Base-by-base conservation (phyloP, 331 rosid genomes). In the Pyrus hybrid region DNA sequence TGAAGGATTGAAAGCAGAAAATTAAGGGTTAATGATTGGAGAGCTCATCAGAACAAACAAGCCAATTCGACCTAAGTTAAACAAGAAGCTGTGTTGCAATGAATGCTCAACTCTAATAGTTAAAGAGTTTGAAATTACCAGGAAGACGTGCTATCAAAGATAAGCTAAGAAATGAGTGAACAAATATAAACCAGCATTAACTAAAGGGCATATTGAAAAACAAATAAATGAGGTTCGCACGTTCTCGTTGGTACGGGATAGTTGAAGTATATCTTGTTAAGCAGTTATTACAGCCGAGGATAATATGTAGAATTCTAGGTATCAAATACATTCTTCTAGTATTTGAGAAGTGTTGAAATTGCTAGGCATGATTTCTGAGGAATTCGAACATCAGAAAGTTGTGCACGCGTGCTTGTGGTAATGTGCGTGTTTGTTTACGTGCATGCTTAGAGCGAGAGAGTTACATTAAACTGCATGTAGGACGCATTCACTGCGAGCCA, bases 401-500 rank as follows among this genome's bases (percentile, higher is more conserved):
- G n/a, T 13, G 32, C 18, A 18, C 16, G 65, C 16, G 2, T 25
- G 33, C 30, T 23, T 61, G 66, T 23, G 32, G 0, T 8, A 25
- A 25, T 61, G 33, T 65, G 47, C 43, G 1, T 8, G 35, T 16
- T 29, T 21, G 16, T 9, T 7, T 21, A 11, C 1, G 26, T 9
- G 28, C 17, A 25, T 23, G 20, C 17, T 5, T 41, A 20, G 75
- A 70, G 81, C 74, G 67, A 80, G 70, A 72, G 76, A 73, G 76
- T 61, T 95, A 95, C 97, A 51, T 95, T 95, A 60, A 95, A 95
- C 54, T 95, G 81, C 99, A 95, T 95, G 86, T 95, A 95, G 58
- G 97, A 92, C 67, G 99, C 99, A 57, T 79, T 88, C 99, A 87
- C 89, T 20, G 99, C 96, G 29, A 95, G 88, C 99, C 97, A 95